These are phyloP conservation scores for Dactylorhiza incarnata DNA, from an alignment of 106 monocot genomes.

Conservation along the genomic window DNA sequence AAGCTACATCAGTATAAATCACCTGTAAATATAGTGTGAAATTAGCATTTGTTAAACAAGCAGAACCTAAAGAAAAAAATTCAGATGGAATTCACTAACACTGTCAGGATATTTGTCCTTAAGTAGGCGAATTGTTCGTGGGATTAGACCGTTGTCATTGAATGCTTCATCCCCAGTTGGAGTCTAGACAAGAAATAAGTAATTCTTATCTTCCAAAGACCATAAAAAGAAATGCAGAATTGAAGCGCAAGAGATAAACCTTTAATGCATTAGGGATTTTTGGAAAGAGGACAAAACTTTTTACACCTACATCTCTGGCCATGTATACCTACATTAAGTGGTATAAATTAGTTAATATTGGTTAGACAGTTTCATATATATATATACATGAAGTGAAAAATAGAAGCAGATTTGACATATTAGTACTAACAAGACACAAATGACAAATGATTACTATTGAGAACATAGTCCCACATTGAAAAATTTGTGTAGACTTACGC, in stretches of 20 bases:
- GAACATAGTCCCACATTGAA: too few relatives aligned
- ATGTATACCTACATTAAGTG: slow-evolving; percentile 72
- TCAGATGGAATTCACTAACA: slow-evolving; percentile 34
- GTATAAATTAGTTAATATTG: neutral
- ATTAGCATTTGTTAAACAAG: neutral
- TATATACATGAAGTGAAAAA: neutral
- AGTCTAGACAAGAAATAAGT: slow-evolving; percentile 40
- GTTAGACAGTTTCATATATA: neutral
- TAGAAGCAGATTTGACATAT: neutral
- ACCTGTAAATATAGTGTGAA: slow-evolving; percentile 33
- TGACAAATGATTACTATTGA: neutral
- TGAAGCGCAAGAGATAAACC: slow-evolving; percentile 23
- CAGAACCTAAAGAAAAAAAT: neutral
- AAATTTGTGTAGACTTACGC: too few relatives aligned
- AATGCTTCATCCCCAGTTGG: slow-evolving; percentile 92
- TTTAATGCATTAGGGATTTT: slow-evolving; percentile 98
- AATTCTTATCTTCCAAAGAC: neutral
- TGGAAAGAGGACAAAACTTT: slow-evolving; percentile 90
- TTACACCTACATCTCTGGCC: slow-evolving; percentile 91
- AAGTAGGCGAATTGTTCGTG: slow-evolving; percentile 77
- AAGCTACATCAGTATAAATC: slow-evolving; percentile 96
- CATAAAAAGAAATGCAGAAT: slow-evolving; percentile 3
- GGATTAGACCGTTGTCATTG: slow-evolving; percentile 95
- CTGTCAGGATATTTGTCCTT: slow-evolving; percentile 96
- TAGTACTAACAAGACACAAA: neutral